Conservation (phyloP, 805 yeast genomes). For the Yarrowia hollandica region DNA sequence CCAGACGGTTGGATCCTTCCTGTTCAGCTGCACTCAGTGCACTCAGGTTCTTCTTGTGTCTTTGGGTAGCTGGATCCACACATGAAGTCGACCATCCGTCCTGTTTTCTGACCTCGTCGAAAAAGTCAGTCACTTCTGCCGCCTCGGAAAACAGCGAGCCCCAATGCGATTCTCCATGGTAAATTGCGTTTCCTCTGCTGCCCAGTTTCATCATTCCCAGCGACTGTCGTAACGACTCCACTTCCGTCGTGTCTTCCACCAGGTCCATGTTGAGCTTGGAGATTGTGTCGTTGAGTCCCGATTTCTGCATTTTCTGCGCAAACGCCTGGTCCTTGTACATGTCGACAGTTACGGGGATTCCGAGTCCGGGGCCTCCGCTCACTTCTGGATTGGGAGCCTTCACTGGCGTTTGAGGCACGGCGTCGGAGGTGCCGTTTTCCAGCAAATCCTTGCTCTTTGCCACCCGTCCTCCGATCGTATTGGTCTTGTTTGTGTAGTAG, state of each 20-base stretch:
- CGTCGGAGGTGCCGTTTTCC: neutral
- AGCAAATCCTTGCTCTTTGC: conserved; percentile 24
- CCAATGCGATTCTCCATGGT: conserved; percentile 44
- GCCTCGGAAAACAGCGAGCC: conserved; percentile 40
- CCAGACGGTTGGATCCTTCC: conserved; percentile 24
- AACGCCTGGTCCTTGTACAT: conserved; percentile 4
- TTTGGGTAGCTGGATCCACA: conserved; percentile 22
- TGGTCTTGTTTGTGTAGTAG: conserved; percentile 29
- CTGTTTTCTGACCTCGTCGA: conserved; percentile 26
- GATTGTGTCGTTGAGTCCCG: conserved; percentile 10
- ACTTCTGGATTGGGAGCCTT: neutral
- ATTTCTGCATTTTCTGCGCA: conserved; percentile 1
- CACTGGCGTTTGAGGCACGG: no score
- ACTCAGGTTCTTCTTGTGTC: conserved; percentile 18
- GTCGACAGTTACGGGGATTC: conserved; percentile 1
- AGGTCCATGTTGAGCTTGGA: conserved; percentile 23
- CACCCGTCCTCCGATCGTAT: conserved; percentile 16
- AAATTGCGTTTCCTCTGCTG: conserved; percentile 39
- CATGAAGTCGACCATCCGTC: conserved; percentile 19
- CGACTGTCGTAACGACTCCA: conserved; percentile 36
- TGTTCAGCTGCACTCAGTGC: conserved; percentile 16
- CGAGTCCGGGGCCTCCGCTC: neutral
- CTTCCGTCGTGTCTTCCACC: conserved; percentile 30
- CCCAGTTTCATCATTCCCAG: conserved; percentile 43
- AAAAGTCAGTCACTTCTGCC: conserved; percentile 34